phyloP scores from a whole-genome alignment of 2,329 filamentous ascomycete genomes.

The Monosporascus sp. region DNA sequence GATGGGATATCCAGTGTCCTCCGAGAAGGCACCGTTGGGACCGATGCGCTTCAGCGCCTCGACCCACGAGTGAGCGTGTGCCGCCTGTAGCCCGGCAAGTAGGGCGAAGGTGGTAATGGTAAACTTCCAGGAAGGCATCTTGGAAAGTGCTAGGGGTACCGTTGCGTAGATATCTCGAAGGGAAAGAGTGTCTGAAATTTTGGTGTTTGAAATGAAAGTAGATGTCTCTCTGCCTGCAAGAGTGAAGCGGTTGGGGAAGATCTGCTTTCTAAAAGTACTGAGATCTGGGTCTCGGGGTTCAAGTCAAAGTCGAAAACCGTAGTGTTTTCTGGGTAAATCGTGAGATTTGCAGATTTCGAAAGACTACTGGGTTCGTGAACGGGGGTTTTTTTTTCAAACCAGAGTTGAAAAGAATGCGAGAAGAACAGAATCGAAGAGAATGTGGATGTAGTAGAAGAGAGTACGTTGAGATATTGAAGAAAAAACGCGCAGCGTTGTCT shows the following conservation, averaged over 20 bases:
- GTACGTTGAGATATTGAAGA: not conserved
- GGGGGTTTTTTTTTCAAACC: not conserved
- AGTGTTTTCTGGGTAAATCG: not conserved
- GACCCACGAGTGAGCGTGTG: slow-evolving; percentile 71
- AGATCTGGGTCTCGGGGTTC: not conserved
- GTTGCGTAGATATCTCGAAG: not conserved
- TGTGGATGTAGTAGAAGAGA: not conserved
- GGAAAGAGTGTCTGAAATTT: not conserved
- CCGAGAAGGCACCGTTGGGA: slow-evolving; percentile 67
- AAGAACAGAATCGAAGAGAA: not conserved
- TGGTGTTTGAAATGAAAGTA: slow-evolving; percentile 3
- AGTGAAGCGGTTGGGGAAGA: not conserved
- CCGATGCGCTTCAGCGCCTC: slow-evolving; percentile 69
- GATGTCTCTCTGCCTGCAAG: not conserved
- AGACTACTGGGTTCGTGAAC: not conserved
- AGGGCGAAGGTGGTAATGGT: slow-evolving; percentile 16
- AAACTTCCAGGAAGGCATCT: slow-evolving; percentile 13
- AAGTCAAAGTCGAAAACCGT: not conserved
- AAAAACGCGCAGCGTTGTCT: not conserved
- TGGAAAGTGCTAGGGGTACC: not conserved
- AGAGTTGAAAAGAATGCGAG: not conserved
- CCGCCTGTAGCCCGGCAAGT: slow-evolving; percentile 25
- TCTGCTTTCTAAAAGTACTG: not conserved
- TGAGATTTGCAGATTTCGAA: not conserved
- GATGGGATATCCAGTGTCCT: slow-evolving; percentile 67